Base-by-base conservation (phyloP, 441 rosid genomes). In the Macaranga tanarius region DNA sequence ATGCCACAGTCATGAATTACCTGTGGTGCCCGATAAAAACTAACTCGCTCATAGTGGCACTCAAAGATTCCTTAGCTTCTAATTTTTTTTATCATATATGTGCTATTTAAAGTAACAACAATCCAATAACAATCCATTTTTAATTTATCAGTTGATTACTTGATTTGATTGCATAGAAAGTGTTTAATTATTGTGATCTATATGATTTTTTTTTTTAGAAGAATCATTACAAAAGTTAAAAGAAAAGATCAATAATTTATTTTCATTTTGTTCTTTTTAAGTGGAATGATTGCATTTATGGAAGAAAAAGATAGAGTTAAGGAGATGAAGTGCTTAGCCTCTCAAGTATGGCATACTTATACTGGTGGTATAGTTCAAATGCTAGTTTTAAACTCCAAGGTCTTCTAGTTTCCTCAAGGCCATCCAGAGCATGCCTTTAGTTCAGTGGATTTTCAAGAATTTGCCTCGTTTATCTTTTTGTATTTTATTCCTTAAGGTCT, bases 301-400 rank as follows among this genome's bases (percentile, higher is more conserved):
- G 86, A 88, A 28, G 83, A 86, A 79, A 86, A 83, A 64, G 87
- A 76, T 52, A 76, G 84, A 2, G 68, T 78, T 80, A 86, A 83
- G 80, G 81, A 77, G 54, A 60, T 75, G 58, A 87, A 81, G 68
- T 83, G 89, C 73, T 88, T 95, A 74, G 97, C 92, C 80, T 86
- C 99, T 60, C 95, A 92, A 67, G 79, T 95, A 44, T 95, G 99
- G 99, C 98, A 95, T 78, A 98, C 97, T 54, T 95, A 98, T 70
- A 96, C 98, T 31, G 99, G 99, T 67, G 85, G 95, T 16, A 90
- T 95, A 97, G 93, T 93, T 40, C 97, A 92, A 78, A 93, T 91
- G 87, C 98, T 98, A 8, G 82, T 85, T 6, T 78, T 86, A 71
- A 89, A 85, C 85, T 84, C 98, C 10, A 89, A 83, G 69, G 92